Evolutionary conservation across 352 stramenopile species (phyloP), one percentile per base, ranked within the genome.

Genomic region (Phytophthora tentaculata): DNA sequence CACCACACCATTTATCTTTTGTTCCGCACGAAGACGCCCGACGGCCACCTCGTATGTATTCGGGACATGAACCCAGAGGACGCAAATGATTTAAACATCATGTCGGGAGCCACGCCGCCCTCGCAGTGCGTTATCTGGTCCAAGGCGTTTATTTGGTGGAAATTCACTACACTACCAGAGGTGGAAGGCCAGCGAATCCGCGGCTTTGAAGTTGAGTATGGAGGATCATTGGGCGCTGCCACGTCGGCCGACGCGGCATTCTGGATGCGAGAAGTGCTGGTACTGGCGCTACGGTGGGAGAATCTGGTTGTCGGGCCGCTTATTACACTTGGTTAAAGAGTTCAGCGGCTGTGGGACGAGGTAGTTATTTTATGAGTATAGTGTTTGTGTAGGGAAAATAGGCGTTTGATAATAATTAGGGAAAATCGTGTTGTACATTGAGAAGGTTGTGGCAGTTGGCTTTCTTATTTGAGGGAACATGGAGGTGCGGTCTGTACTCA

Each of bases 1-100:
- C 77, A 86, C 69, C 74, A 89, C 67, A 90, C 84, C 7, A 86
- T 90, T 57, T 92, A 90, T 65, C 39, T 92, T 53, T 69, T 89
- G 14, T 90, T 92, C 63, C 84, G 84, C 51, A 88, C 80, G 24
- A 76, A 90, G 74, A 92, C 79, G 9, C 70, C 78, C 0, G 76
- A 90, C 55, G 84, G 84, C 45, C 84, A 88, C 58, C 58, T 88
- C 29, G 80, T 92, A 45, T 92, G 80, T 57, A 84, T 92, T 43
- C 82, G 82, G 20, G 82, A 88, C 45, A 82, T 90, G 71, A 79
- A 88, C 49, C 72, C 80, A 0, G 67, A 80, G 14, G 79, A 88
- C 56, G 29, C 53, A 14, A 67, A 77, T 17, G 71, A 83, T 39
- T 61, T 81, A 44, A 65, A 73, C 20, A n/a, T 73, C 16, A 55